These are phyloP conservation scores for Kwoniella pini DNA, from an alignment of 768 basidiomycete genomes.

Conservation along the genomic window DNA sequence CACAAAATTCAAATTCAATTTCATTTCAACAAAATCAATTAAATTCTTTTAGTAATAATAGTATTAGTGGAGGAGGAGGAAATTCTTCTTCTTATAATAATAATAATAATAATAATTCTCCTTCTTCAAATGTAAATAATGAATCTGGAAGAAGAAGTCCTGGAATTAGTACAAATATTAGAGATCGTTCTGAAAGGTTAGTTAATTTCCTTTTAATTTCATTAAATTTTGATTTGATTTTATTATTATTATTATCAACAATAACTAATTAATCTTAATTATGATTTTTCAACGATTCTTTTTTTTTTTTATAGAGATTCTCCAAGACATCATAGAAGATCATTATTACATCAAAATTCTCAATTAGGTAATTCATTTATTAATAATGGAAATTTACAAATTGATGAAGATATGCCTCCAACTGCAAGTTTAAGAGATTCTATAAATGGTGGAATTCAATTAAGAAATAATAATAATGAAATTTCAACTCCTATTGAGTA, in stretches of 20 bases:
- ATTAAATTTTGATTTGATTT: too few relatives aligned
- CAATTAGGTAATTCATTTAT: constrained; percentile 20
- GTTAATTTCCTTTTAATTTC: too few relatives aligned
- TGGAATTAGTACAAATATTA: not conserved
- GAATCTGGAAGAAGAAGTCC: constrained; percentile 28
- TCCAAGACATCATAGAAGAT: constrained; percentile 10
- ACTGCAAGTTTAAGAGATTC: constrained; percentile 36
- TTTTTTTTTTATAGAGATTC: constrained; percentile 5
- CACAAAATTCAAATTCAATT: constrained; percentile 8
- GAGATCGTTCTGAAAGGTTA: constrained; percentile 24
- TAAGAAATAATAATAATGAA: not conserved
- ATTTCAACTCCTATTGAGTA: constrained; percentile 11
- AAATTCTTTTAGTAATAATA: too few relatives aligned
- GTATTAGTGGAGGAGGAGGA: not conserved
- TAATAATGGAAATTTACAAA: constrained; percentile 9
- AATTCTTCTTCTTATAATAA: too few relatives aligned
- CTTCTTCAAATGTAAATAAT: not conserved
- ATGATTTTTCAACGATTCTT: constrained; percentile 1
- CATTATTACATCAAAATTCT: constrained; percentile 17
- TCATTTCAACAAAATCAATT: too few relatives aligned
- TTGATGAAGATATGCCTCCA: constrained; percentile 48
- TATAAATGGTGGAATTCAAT: not conserved
- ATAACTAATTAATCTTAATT: too few relatives aligned
- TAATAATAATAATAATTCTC: too few relatives aligned
- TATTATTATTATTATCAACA: too few relatives aligned